These are phyloP conservation scores for Leptographium flavum DNA, from an alignment of 2,329 filamentous ascomycete species.

Conservation along the genomic window DNA sequence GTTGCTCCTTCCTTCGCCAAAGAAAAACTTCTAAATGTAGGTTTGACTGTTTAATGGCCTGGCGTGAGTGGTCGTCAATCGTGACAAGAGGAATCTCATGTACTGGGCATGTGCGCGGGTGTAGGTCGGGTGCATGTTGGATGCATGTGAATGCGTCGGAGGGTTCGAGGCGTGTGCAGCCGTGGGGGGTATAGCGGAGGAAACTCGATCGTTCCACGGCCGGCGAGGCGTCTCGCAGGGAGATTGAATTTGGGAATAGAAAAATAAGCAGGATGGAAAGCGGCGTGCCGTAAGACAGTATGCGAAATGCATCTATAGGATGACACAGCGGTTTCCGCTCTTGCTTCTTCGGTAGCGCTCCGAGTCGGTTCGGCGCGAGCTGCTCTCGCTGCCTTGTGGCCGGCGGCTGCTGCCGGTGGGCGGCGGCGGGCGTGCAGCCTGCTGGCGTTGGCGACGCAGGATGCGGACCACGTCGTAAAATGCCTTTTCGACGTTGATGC, in stretches of 20 bases:
- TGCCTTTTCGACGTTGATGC: conserved; percentile 95
- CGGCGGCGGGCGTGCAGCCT: conserved; percentile 12
- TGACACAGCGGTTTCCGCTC: conserved; percentile 10
- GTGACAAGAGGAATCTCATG: conserved; percentile 1
- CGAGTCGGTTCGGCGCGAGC: conserved; percentile 7
- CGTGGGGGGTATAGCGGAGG: background rate
- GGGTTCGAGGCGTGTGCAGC: background rate
- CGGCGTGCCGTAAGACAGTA: background rate
- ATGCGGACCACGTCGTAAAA: conserved; percentile 96
- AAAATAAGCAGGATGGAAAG: background rate
- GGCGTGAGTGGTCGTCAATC: conserved; percentile 1
- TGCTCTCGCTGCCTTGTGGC: conserved; percentile 7
- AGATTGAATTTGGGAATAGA: background rate
- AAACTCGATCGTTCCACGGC: background rate
- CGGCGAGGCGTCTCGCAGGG: background rate
- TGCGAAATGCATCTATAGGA: conserved; percentile 8
- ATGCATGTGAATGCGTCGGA: background rate
- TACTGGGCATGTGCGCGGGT: background rate
- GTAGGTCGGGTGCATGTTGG: too few relatives aligned
- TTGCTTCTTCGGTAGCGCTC: conserved; percentile 12
- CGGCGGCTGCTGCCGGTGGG: conserved; percentile 8
- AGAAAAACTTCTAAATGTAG: background rate
- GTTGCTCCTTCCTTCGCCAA: background rate
- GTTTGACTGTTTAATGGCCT: background rate
- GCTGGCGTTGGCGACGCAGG: conserved; percentile 46